These are phyloP conservation scores for Pseudopithomyces chartarum DNA, from an alignment of 2,329 filamentous ascomycete genomes.

Conservation along the genomic window DNA sequence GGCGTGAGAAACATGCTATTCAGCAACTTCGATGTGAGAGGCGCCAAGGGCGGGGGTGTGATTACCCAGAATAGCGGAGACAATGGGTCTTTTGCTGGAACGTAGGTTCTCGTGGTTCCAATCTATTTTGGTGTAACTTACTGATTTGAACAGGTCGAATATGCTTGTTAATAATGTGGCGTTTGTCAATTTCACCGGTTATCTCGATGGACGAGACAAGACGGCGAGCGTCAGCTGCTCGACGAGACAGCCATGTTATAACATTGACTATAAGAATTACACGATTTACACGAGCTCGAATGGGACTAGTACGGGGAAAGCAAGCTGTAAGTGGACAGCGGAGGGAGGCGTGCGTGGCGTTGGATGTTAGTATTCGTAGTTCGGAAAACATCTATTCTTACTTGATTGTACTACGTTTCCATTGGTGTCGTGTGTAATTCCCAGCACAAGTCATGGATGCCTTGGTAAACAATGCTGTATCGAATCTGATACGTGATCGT, in stretches of 20 bases:
- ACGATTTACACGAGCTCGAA: slow-evolving; percentile 40
- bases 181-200: slow-evolving; percentile 60
- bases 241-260: slow-evolving; percentile 56
- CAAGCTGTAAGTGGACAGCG: slow-evolving; percentile 45
- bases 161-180: slow-evolving; percentile 57
- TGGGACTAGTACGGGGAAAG: slow-evolving; percentile 36
- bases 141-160: slow-evolving; percentile 24
- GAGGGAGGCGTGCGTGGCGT: slow-evolving; percentile 46
- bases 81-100: slow-evolving; percentile 56
- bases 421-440: too few species aligned
- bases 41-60: slow-evolving; percentile 49
- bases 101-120: slow-evolving; percentile 34
- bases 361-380: background rate
- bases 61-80: slow-evolving; percentile 58
- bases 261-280: slow-evolving; percentile 54
- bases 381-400: too few species aligned
- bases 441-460: too few species aligned
- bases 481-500: too few species aligned
- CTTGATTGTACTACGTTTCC: too few species aligned
- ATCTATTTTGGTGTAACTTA: background rate
- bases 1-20: slow-evolving; percentile 57
- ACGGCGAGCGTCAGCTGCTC: slow-evolving; percentile 55
- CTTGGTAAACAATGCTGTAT: too few species aligned
- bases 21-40: slow-evolving; percentile 56
- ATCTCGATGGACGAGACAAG: slow-evolving; percentile 42